phyloP scores from a whole-genome alignment of 345 rosid species.

The Eucalyptus polyanthemos region DNA sequence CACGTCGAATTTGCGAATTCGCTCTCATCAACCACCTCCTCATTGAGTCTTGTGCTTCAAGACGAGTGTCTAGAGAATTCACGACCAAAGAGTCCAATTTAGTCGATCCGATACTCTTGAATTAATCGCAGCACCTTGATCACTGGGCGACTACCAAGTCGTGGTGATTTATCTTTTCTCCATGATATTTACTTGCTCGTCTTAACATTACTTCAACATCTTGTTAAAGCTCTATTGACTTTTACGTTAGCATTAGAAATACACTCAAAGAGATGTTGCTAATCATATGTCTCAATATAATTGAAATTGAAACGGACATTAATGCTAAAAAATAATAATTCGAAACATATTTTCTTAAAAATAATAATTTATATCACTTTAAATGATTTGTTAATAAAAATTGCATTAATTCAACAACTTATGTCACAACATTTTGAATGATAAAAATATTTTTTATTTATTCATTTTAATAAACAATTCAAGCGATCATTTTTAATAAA shows the following conservation, averaged over 20 bases:
- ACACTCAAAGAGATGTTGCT: neutral
- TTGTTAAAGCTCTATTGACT: rapidly evolving
- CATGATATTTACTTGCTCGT: neutral
- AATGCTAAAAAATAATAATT: neutral
- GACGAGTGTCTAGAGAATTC: neutral
- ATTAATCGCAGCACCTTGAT: neutral
- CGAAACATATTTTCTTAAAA: neutral
- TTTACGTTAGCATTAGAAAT: neutral
- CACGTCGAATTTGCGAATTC: neutral
- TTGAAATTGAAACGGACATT: neutral
- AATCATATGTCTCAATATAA: neutral
- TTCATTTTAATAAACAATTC: neutral
- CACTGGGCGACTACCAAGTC: rapidly evolving
- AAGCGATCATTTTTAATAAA: neutral
- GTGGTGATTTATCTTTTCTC: neutral
- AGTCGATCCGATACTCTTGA: neutral
- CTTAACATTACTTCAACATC: neutral
- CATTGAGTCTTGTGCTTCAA: neutral
- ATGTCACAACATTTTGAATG: neutral
- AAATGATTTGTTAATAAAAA: neutral
- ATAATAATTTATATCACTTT: neutral
- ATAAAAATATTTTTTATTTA: neutral
- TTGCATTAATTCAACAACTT: neutral
- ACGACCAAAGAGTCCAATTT: neutral
- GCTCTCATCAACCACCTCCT: too few species aligned